phyloP scores from a whole-genome alignment of 495 filamentous ascomycete genomes.

The Penicillium arizonense region DNA sequence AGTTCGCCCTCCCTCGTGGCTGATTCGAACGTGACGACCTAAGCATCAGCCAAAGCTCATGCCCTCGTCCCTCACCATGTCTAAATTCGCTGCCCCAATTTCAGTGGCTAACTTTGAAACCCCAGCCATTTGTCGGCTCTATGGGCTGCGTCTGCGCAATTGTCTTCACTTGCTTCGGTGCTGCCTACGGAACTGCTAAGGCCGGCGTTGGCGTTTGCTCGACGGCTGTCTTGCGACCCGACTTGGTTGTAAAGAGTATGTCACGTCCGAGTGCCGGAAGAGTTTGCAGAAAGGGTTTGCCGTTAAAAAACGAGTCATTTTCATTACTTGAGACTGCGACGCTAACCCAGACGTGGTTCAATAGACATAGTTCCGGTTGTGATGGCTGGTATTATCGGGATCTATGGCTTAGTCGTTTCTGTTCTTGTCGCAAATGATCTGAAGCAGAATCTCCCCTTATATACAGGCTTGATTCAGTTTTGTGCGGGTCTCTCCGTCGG shows the following conservation, averaged over 20 bases:
- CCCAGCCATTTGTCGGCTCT: conserved; percentile 96
- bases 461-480: conserved; percentile 94
- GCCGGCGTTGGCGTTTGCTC: conserved; percentile 97
- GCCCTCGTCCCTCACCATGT: conserved; percentile 13
- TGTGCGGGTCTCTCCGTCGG: conserved; percentile 96
- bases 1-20: conserved; percentile 46
- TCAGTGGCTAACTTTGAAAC: background rate
- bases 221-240: conserved; percentile 96
- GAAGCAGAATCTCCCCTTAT: conserved; percentile 77
- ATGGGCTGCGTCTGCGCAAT: conserved; percentile 98
- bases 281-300: too few species aligned
- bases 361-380: conserved; percentile 98
- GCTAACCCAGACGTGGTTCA: conserved; percentile 16
- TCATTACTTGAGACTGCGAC: background rate
- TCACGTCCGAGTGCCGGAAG: conserved; percentile 4
- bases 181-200: conserved; percentile 98
- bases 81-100: too few species aligned
- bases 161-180: conserved; percentile 98
- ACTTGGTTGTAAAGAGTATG: conserved; percentile 99
- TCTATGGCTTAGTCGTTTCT: conserved; percentile 98
- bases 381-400: conserved; percentile 99
- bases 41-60: conserved; percentile 11
- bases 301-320: background rate
- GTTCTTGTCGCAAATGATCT: conserved; percentile 94
- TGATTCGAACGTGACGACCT: conserved; percentile 1